Evolutionary conservation across 1,284 basidiomycete species (phyloP).

Genomic region (Trichosporon asahii): DNA sequence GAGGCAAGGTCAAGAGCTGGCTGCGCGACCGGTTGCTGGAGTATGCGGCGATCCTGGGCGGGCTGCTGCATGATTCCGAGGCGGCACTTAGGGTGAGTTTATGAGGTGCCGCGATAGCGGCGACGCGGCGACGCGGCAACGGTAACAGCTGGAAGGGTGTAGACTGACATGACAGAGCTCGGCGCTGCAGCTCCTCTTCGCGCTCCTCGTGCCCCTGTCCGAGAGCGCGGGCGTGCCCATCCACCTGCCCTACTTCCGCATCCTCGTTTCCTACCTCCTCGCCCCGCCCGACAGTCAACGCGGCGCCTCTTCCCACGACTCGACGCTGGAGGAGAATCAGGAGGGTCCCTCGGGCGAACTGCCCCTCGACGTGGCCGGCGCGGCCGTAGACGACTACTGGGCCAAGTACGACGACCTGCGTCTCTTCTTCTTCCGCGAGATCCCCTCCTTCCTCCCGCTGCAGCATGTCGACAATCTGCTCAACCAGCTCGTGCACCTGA

Average conservation of each 20-base stretch:
- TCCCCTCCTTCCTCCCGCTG: conserved; percentile 53
- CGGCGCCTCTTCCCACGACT: conserved; percentile 25
- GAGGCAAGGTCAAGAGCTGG: conserved; percentile 70
- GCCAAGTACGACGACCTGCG: conserved; percentile 67
- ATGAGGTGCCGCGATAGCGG: too few species aligned
- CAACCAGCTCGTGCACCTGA: conserved; percentile 69
- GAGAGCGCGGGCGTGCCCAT: conserved; percentile 56
- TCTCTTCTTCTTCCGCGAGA: conserved; percentile 87
- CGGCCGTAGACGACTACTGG: conserved; percentile 50
- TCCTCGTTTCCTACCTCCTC: conserved; percentile 42
- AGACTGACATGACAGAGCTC: conserved; percentile 59
- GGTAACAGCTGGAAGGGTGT: neutral
- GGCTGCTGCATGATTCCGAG: conserved; percentile 70
- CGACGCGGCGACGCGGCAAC: too few species aligned
- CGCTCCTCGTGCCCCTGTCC: conserved; percentile 73
- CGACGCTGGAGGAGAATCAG: conserved; percentile 27
- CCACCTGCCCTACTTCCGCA: conserved; percentile 43
- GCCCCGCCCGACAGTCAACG: conserved; percentile 40
- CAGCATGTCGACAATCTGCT: conserved; percentile 62
- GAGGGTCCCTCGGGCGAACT: conserved; percentile 56
- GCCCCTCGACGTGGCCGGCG: conserved; percentile 60
- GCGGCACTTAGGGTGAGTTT: conserved; percentile 59
- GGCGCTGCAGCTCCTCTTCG: conserved; percentile 72
- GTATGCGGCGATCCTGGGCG: conserved; percentile 66
- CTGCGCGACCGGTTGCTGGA: conserved; percentile 65